A percentile compares a stretch with the other conserved stretches of the same genome.
These are phyloP conservation scores for Dryas integrifolia DNA, from an alignment of 331 rosid genomes.

Conservation along the genomic window DNA sequence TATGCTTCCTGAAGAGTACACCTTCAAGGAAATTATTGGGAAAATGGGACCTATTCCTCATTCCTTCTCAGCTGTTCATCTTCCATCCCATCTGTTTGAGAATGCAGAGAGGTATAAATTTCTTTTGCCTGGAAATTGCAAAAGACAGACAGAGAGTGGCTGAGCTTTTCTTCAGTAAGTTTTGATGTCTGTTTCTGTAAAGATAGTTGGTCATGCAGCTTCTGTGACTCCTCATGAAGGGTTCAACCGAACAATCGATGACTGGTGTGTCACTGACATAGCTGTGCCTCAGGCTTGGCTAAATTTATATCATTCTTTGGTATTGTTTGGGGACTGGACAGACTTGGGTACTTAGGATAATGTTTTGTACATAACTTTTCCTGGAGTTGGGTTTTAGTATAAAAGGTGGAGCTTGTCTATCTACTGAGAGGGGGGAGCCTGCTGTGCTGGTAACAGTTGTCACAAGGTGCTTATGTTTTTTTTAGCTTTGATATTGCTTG, in stretches of 20 bases:
- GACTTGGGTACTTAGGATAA: slow-evolving; percentile 42
- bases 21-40: slow-evolving; percentile 87
- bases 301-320: slow-evolving; percentile 52
- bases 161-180: slow-evolving; percentile 30
- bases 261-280: slow-evolving; percentile 35
- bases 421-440: slow-evolving; percentile 10
- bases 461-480: slow-evolving; percentile 22
- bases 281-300: slow-evolving; percentile 44
- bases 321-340: slow-evolving; percentile 37
- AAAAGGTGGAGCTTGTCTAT: slow-evolving; percentile 29
- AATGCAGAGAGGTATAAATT: slow-evolving; percentile 69
- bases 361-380: slow-evolving; percentile 51
- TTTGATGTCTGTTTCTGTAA: slow-evolving; percentile 33
- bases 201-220: slow-evolving; percentile 44
- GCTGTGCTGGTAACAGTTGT: slow-evolving; percentile 20
- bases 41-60: slow-evolving; percentile 98
- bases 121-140: slow-evolving; percentile 89
- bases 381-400: slow-evolving; percentile 43
- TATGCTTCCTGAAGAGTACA: slow-evolving; percentile 97
- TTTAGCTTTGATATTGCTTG: slow-evolving; percentile 23
- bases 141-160: slow-evolving; percentile 45
- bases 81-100: slow-evolving; percentile 84
- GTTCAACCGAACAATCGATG: slow-evolving; percentile 39
- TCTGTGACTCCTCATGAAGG: slow-evolving; percentile 43
- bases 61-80: slow-evolving; percentile 94